A percentile compares a stretch with the other conserved stretches of the same genome.
phyloP scores from a whole-genome alignment of 192 early-diverging fungal species.

The Mortierella alpina region DNA sequence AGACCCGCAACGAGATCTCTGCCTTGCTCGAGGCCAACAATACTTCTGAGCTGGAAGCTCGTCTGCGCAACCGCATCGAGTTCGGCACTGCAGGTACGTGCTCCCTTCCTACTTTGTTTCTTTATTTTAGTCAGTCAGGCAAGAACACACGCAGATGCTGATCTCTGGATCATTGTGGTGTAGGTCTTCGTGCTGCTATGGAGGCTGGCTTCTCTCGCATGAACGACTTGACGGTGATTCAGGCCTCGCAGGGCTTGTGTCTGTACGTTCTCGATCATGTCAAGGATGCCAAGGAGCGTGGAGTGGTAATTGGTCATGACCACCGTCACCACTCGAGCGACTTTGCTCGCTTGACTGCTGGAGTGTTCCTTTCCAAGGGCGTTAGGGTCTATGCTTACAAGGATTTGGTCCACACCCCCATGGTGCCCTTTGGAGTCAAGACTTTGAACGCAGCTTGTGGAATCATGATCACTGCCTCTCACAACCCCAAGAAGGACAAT shows the following conservation, averaged over 20 bases:
- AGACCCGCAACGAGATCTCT: conserved; percentile 70
- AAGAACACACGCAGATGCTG: neutral
- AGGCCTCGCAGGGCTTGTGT: conserved; percentile 89
- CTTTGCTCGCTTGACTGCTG: conserved; percentile 88
- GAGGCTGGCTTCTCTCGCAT: conserved; percentile 93
- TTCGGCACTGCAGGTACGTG: conserved; percentile 84
- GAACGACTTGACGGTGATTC: conserved; percentile 93
- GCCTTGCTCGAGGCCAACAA: conserved; percentile 59
- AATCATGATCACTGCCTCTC: conserved; percentile 97
- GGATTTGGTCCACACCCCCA: conserved; percentile 84
- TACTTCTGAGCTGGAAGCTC: conserved; percentile 61
- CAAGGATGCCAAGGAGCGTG: conserved; percentile 67
- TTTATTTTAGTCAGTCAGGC: neutral
- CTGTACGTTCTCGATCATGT: conserved; percentile 73
- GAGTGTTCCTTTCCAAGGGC: conserved; percentile 81
- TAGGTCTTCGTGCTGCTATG: conserved; percentile 91
- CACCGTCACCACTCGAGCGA: conserved; percentile 88
- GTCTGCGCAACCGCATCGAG: conserved; percentile 74
- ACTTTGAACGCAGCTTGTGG: conserved; percentile 78
- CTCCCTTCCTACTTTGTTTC: neutral
- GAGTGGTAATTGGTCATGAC: conserved; percentile 94
- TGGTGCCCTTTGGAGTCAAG: conserved; percentile 91
- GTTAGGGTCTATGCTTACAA: conserved; percentile 84
- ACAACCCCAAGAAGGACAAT: conserved; percentile 95
- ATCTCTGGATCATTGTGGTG: neutral